These are phyloP conservation scores for Neoascochyta sp. DNA, from an alignment of 2,329 filamentous ascomycete species.

Conservation along the genomic window DNA sequence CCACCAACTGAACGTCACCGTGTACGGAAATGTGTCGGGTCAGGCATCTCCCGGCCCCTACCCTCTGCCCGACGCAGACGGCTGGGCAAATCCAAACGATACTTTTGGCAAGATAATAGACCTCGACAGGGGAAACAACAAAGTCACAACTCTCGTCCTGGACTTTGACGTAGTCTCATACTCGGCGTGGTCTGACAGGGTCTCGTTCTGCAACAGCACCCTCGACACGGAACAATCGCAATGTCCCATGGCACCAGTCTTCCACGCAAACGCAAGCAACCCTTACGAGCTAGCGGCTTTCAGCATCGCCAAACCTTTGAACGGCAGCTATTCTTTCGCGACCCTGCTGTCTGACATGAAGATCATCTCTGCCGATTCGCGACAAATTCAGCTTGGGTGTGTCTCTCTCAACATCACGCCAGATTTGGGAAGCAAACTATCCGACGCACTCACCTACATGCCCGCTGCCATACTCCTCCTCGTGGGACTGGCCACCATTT, in stretches of 20 bases:
- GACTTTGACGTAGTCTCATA: conserved; percentile 75
- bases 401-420: conserved; percentile 81
- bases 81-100: conserved; percentile 58
- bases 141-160: conserved; percentile 69
- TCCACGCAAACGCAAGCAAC: conserved; percentile 55
- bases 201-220: conserved; percentile 62
- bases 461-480: conserved; percentile 75
- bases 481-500: conserved; percentile 76
- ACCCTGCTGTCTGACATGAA: conserved; percentile 72
- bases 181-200: conserved; percentile 57
- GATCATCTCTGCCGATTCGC: conserved; percentile 69
- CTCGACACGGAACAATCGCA: conserved; percentile 44
- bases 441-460: conserved; percentile 68
- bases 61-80: conserved; percentile 56
- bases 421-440: conserved; percentile 65
- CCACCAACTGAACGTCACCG: conserved; percentile 69
- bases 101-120: conserved; percentile 75
- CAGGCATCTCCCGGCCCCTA: conserved; percentile 56
- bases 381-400: conserved; percentile 67
- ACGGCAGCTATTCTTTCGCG: conserved; percentile 79
- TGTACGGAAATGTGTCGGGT: conserved; percentile 90
- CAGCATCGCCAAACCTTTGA: conserved; percentile 68
- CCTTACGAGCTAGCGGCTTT: conserved; percentile 64
- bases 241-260: conserved; percentile 75
- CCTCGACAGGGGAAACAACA: conserved; percentile 55